Percentiles rank a stretch among this genome's conserved stretches.
Conservation (phyloP, 2,329 filamentous ascomycete genomes). For the Hypoxylon rubiginosum region DNA sequence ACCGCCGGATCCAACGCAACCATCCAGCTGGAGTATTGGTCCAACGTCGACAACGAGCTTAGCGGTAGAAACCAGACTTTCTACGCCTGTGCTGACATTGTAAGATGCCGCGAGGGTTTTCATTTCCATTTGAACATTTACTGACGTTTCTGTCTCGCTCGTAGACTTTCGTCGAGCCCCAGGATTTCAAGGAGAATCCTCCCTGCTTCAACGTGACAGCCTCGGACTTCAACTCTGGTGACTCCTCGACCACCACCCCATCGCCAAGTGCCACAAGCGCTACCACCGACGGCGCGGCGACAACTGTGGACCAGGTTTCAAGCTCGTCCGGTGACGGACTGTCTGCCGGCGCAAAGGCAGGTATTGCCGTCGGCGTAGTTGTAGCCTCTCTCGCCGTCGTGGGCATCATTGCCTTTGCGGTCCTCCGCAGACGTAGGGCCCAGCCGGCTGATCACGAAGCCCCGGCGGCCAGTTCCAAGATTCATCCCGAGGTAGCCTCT, state of each 20-base stretch:
- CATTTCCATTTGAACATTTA: not conserved
- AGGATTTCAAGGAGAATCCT: slow-evolving; percentile 48
- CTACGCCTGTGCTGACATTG: slow-evolving; percentile 57
- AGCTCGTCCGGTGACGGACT: slow-evolving; percentile 47
- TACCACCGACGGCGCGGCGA: slow-evolving; percentile 8
- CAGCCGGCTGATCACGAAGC: slow-evolving; percentile 32
- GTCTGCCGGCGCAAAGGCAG: slow-evolving; percentile 53
- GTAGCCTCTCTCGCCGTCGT: slow-evolving; percentile 51
- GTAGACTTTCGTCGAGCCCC: slow-evolving; percentile 52
- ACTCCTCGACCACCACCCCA: slow-evolving; percentile 43
- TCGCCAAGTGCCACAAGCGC: slow-evolving; percentile 33
- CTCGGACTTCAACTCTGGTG: slow-evolving; percentile 48
- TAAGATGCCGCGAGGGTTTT: slow-evolving; percentile 38
- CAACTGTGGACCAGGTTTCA: slow-evolving; percentile 9
- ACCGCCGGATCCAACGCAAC: slow-evolving; percentile 53
- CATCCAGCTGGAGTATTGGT: slow-evolving; percentile 56
- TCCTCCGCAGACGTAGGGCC: slow-evolving; percentile 45
- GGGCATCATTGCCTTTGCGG: slow-evolving; percentile 47
- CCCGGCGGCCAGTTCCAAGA: slow-evolving; percentile 20
- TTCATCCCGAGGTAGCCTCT: slow-evolving; percentile 39
- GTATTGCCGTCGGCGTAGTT: slow-evolving; percentile 55
- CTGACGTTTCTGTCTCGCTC: slow-evolving; percentile 1
- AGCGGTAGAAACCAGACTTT: slow-evolving; percentile 54
- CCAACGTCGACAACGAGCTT: slow-evolving; percentile 49
- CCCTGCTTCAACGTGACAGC: slow-evolving; percentile 58